Conservation (phyloP, 257 asterid genomes). For the Ajuga chamaepitys region DNA sequence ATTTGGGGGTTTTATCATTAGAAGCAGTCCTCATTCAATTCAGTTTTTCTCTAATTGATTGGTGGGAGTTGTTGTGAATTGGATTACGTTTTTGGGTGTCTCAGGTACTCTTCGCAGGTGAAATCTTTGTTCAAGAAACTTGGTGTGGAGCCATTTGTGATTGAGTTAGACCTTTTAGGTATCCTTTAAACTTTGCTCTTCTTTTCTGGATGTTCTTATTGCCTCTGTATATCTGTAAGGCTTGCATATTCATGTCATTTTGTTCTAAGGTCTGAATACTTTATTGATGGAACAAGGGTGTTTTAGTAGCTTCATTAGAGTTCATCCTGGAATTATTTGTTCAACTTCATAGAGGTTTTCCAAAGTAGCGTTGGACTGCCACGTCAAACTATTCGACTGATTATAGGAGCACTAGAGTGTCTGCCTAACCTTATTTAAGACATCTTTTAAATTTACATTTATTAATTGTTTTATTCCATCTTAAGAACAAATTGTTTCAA, state of each 20-base stretch:
- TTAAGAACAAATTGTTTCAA: too few relatives aligned
- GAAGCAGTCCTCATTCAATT: too few relatives aligned
- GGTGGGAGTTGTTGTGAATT: neutral
- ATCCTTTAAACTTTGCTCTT: neutral
- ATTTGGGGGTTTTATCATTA: neutral
- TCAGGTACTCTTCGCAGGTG: conserved; percentile 77
- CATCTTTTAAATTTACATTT: too few relatives aligned
- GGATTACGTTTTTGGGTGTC: neutral
- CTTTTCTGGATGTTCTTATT: neutral
- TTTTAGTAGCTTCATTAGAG: too few relatives aligned
- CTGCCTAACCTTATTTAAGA: too few relatives aligned
- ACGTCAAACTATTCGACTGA: too few relatives aligned
- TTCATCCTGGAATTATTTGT: too few relatives aligned
- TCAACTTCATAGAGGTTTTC: too few relatives aligned
- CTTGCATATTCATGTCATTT: neutral
- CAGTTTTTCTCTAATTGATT: neutral
- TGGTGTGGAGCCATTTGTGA: conserved; percentile 71
- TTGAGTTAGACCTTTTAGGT: conserved; percentile 89
- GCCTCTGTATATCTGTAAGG: too few relatives aligned
- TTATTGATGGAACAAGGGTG: neutral
- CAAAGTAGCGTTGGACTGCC: too few relatives aligned
- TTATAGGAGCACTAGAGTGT: too few relatives aligned
- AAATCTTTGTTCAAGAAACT: conserved; percentile 68
- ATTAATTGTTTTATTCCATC: too few relatives aligned
- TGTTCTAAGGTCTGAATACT: neutral